Conservation (phyloP, 148 eudicot species). For the Nepenthes gracilis region DNA sequence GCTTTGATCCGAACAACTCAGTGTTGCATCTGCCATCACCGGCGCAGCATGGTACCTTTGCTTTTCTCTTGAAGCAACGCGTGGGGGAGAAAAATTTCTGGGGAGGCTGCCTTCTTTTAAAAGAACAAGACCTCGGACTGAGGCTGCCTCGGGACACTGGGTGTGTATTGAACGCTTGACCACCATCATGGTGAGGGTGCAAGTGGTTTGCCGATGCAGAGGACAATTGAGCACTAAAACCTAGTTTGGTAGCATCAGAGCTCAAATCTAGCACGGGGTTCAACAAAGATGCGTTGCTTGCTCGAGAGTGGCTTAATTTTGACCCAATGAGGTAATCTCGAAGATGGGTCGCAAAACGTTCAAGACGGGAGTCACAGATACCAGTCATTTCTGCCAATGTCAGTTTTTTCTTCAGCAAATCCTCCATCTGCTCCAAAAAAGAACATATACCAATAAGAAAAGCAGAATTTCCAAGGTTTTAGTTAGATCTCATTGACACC, state of each 20-base stretch:
- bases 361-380: slow-evolving; percentile 75
- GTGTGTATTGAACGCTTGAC: slow-evolving; percentile 11
- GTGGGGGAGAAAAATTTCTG: slow-evolving; percentile 29
- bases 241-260: slow-evolving; percentile 14
- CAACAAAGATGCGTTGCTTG: slow-evolving; percentile 12
- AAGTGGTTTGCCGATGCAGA: slow-evolving; percentile 23
- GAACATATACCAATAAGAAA: too few relatives aligned
- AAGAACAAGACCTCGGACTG: slow-evolving; percentile 55
- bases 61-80: slow-evolving; percentile 40
- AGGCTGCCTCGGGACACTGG: slow-evolving; percentile 5
- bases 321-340: slow-evolving; percentile 57
- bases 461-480: too few relatives aligned
- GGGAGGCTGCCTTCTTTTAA: slow-evolving; percentile 37
- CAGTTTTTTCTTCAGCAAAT: slow-evolving; percentile 60
- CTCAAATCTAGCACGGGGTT: slow-evolving; percentile 15
- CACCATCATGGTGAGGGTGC: slow-evolving; percentile 29
- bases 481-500: too few relatives aligned
- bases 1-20: slow-evolving; percentile 15
- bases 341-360: slow-evolving; percentile 61
- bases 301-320: slow-evolving; percentile 19
- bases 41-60: slow-evolving; percentile 19
- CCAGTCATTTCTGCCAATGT: slow-evolving; percentile 78
- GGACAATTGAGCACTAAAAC: slow-evolving; percentile 17
- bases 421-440: slow-evolving; percentile 51
- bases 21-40: slow-evolving; percentile 12